Base-by-base conservation (phyloP, 345 rosid genomes). In the Gossypium ekmanianum region DNA sequence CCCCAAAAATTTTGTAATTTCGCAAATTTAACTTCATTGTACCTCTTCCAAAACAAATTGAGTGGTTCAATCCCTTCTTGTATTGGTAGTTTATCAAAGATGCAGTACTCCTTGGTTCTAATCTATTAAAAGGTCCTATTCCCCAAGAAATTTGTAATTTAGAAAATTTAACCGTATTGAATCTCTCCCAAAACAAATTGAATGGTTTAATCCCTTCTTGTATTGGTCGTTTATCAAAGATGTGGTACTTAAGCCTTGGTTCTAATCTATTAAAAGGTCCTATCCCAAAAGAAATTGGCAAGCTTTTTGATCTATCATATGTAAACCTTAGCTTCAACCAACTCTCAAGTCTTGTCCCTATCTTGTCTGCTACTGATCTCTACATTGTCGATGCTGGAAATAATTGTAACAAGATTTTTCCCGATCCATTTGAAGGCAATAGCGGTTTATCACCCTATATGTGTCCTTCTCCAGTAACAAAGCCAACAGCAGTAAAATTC, bases 81-180 rank as follows among this genome's bases (percentile, higher is more conserved):
- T 27, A 3, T 27, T 27, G 34, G 34, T 27, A 27, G 4, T 27
- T 27, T 27, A 27, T 3, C 34, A 27, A 27, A 27, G 34, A 0
- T 27, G 4, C 0, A 3, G 4, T 27, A 27, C 34, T 27, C 34
- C 4, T 27, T 27, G 4, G 4, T 0, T 27, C 3, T 27, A 27
- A 27, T 27, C 34, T 27, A 27, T 27, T 27, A 27, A 27, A 27
- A 2, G 34, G 34, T 27, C 34, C 4, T 14, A 34, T 62, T 11
- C 70, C 70, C 11, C 6, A 16, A n/a, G 68, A n/a, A n/a, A 41
- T 64, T 64, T 48, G 50, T 24, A 41, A 64, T n/a, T n/a, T 64
- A 17, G 26, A 17, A 39, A 48, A 22, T 16, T 18, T 63, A 1
- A 8, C 4, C 1, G 0, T 2, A 3, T 63, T 63, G 17, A 11